These are phyloP conservation scores for Tolypocladium sp. DNA, from an alignment of 2,329 filamentous ascomycete species.

Conservation along the genomic window DNA sequence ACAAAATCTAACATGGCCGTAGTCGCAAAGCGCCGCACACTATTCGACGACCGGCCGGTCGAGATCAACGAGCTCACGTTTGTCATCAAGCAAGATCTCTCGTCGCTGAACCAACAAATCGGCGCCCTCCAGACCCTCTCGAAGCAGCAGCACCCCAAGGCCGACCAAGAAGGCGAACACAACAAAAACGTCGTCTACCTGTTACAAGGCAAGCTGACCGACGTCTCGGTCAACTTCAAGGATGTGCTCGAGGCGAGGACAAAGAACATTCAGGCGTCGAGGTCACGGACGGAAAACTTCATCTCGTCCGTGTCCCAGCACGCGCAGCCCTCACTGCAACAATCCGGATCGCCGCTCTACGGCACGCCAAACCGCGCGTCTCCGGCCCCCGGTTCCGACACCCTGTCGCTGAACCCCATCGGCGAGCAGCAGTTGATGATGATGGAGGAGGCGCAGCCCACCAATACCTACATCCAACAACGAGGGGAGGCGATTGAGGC, in stretches of 20 bases:
- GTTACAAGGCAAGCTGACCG: slow-evolving; percentile 82
- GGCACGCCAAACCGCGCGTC: slow-evolving; percentile 63
- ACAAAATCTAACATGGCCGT: slow-evolving; percentile 4
- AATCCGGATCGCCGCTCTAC: slow-evolving; percentile 81
- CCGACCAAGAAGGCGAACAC: slow-evolving; percentile 83
- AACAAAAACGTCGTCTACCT: slow-evolving; percentile 95
- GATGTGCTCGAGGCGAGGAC: slow-evolving; percentile 93
- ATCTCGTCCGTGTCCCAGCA: slow-evolving; percentile 81
- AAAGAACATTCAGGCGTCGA: slow-evolving; percentile 93
- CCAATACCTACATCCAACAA: slow-evolving; percentile 86
- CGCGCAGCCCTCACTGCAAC: slow-evolving; percentile 56
- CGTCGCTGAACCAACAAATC: slow-evolving; percentile 76
- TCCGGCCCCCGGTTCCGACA: slow-evolving; percentile 59
- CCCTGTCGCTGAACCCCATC: slow-evolving; percentile 74
- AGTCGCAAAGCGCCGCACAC: slow-evolving; percentile 92
- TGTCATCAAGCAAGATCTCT: slow-evolving; percentile 95
- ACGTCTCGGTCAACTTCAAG: slow-evolving; percentile 93
- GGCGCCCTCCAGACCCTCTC: slow-evolving; percentile 71
- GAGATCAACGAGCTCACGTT: slow-evolving; percentile 97
- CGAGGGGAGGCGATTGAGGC: slow-evolving; percentile 92
- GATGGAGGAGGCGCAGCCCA: slow-evolving; percentile 82
- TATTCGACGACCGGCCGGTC: slow-evolving; percentile 93
- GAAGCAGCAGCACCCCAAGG: slow-evolving; percentile 63
- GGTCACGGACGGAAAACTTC: slow-evolving; percentile 91
- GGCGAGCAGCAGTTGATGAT: slow-evolving; percentile 80